Conservation (phyloP, 73 alveolate species). For the Tetrahymena thermophila region DNA sequence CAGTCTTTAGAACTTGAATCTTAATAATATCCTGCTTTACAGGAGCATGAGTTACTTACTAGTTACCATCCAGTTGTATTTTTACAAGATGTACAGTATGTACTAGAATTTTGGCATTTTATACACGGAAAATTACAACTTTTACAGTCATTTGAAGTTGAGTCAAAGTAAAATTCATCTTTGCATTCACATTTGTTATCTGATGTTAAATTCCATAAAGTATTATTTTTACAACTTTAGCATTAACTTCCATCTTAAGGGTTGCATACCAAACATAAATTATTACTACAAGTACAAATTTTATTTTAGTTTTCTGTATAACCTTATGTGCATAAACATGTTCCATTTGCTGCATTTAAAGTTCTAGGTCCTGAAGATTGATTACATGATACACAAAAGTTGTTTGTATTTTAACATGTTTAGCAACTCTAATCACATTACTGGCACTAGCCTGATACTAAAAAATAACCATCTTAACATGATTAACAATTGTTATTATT, state of each 20-base stretch:
- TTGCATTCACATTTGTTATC: background rate
- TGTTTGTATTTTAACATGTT: background rate
- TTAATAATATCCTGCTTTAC: background rate
- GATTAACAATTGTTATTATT: background rate
- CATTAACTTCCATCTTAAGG: background rate
- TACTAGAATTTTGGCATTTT: background rate
- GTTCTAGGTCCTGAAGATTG: background rate
- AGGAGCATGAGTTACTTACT: background rate
- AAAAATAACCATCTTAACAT: background rate
- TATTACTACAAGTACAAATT: background rate
- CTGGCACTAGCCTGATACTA: background rate
- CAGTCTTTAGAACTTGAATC: background rate
- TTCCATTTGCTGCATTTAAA: background rate
- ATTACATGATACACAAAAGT: background rate
- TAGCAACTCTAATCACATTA: background rate
- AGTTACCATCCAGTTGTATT: background rate
- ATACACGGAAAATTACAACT: background rate
- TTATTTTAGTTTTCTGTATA: background rate
- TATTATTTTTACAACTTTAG: background rate
- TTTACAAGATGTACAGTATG: background rate
- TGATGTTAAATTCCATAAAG: background rate
- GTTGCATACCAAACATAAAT: background rate
- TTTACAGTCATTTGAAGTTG: background rate
- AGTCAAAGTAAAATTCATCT: background rate
- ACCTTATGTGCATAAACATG: background rate